Evolutionary conservation across 192 early-diverging fungal genomes (phyloP), one percentile per base, ranked within the genome.

Genomic region (Phlyctochytrium arcticum): DNA sequence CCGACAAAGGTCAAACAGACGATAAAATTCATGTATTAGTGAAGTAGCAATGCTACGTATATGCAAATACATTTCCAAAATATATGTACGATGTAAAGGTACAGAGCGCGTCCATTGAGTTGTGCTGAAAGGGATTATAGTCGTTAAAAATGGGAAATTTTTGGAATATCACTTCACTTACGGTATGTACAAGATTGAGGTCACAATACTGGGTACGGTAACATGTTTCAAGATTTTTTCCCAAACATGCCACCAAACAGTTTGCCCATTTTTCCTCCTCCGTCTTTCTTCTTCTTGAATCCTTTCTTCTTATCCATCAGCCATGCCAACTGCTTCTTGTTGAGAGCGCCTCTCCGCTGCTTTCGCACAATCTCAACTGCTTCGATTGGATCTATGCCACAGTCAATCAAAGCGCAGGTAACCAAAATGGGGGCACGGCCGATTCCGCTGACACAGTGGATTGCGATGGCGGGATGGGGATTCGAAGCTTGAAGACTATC

Each of bases 361-460:
- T 76, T 74, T 34, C 91, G 80, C 29, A 92, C 79, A 71, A 80
- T 83, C 21, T 81, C 78, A 29, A 92, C 87, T 34, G 89, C 85
- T 47, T 91, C 91, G 36, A 88, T 67, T 7, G 85, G 75, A 6
- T 78, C 69, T 76, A 92, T 85, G 36, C 90, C 90, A 34, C 79
- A 72, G 51, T 92, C 90, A 39, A 92, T 86, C 33, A 92, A 66
- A 7, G 86, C 85, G 60, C 86, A 83, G 4, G 87, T 87, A 17
- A 92, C 93, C 10, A 98, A 77, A 8, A 96, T 88, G 3, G 96
- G 95, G 3, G 96, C 96, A 19, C 96, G 87, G 5, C 95, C 95
- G 8, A 98, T 79, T 19, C 95, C 95, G 6, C 90, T 88, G n/a
- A 96, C 92, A 65, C 94, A 96, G 66, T 96, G 94, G 3, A 94